Evolutionary conservation across 1,139 yeast species (phyloP).

Genomic region (Suhomyces kunorum): DNA sequence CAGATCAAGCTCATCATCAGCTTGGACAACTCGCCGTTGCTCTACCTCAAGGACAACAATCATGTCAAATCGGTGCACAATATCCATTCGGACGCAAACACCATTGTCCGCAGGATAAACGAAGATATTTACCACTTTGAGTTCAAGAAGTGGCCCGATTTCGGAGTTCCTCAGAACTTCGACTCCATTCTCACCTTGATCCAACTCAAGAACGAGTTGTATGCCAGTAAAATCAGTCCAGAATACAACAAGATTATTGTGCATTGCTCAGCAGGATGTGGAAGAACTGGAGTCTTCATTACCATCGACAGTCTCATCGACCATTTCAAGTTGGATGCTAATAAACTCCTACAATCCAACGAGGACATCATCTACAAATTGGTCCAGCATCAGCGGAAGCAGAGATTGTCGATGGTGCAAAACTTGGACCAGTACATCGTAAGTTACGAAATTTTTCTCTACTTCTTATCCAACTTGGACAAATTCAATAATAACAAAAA

Average conservation of each 20-base stretch:
- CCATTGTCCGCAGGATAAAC: constrained; percentile 26
- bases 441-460: constrained; percentile 43
- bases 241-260: constrained; percentile 30
- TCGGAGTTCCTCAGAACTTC: constrained; percentile 63
- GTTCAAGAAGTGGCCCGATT: constrained; percentile 78
- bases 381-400: constrained; percentile 44
- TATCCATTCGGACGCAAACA: constrained; percentile 11
- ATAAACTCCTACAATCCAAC: constrained; percentile 10
- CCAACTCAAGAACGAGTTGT: constrained; percentile 46
- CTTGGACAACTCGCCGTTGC: constrained; percentile 48
- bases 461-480: constrained; percentile 24
- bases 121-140: constrained; percentile 61
- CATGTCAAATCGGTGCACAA: constrained; percentile 12
- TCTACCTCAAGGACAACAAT: constrained; percentile 14
- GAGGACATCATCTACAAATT: constrained; percentile 34
- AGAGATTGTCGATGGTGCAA: constrained; percentile 50
- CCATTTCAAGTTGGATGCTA: constrained; percentile 11
- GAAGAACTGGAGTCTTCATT: constrained; percentile 23
- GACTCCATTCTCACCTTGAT: constrained; percentile 55
- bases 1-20: constrained; percentile 66
- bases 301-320: constrained; percentile 21
- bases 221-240: constrained; percentile 20
- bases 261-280: constrained; percentile 22
- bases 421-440: constrained; percentile 46
- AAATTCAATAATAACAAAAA: constrained; percentile 2